Conservation (phyloP, 768 basidiomycete species). For the Saitozyma podzolica region DNA sequence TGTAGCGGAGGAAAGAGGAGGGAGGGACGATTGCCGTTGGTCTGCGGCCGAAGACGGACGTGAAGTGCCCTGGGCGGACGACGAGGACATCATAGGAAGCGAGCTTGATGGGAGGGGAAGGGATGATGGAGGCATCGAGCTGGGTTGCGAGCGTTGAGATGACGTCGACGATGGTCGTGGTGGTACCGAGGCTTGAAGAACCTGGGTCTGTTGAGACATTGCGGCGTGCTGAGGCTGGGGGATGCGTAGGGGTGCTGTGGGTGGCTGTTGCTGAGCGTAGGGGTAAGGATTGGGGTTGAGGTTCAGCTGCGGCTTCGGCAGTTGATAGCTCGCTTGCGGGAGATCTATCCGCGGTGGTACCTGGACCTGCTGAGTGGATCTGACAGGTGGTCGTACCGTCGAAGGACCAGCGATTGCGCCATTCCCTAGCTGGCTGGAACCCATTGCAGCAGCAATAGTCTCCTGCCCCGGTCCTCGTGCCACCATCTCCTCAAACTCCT, state of each 20-base stretch:
- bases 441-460: too few relatives aligned
- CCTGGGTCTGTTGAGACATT: neutral
- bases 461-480: slow-evolving; percentile 1
- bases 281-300: neutral
- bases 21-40: slow-evolving; percentile 19
- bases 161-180: neutral
- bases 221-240: neutral
- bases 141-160: neutral
- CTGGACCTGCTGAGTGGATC: neutral
- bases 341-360: neutral
- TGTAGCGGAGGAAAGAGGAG: slow-evolving; percentile 13
- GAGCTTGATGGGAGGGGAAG: slow-evolving; percentile 20
- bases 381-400: too few relatives aligned
- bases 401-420: too few relatives aligned
- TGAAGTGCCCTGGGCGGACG: slow-evolving; percentile 3
- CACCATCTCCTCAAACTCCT: slow-evolving; percentile 42
- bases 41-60: neutral
- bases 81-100: slow-evolving; percentile 15
- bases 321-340: neutral
- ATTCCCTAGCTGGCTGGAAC: too few relatives aligned
- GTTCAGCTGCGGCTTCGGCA: neutral
- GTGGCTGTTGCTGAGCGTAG: neutral
- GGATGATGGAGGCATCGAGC: slow-evolving; percentile 2
- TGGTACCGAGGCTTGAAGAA: neutral
- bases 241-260: neutral